phyloP scores from a whole-genome alignment of 768 basidiomycete genomes.

The Boletus reticulatus region DNA sequence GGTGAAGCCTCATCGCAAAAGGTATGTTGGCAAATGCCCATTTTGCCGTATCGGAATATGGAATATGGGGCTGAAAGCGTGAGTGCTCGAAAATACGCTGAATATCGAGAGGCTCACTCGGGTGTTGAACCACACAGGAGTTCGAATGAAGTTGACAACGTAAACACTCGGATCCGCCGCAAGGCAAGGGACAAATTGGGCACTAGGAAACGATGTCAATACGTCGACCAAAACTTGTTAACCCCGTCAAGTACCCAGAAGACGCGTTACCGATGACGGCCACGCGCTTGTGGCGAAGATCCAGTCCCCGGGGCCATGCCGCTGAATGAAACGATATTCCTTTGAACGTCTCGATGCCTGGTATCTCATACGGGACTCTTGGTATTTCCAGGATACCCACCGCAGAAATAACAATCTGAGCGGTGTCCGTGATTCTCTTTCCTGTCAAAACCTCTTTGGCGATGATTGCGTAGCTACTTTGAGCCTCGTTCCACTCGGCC shows the following conservation, averaged over 20 bases:
- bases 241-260: slow-evolving; percentile 44
- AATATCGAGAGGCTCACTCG: slow-evolving; percentile 36
- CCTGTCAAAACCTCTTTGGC: slow-evolving; percentile 34
- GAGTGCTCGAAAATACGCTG: slow-evolving; percentile 19
- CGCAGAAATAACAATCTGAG: slow-evolving; percentile 52
- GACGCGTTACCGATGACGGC: slow-evolving; percentile 61
- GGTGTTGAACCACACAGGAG: slow-evolving; percentile 59
- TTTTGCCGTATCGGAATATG: slow-evolving; percentile 36
- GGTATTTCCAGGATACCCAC: slow-evolving; percentile 48
- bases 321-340: slow-evolving; percentile 55
- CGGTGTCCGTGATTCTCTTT: slow-evolving; percentile 27
- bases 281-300: slow-evolving; percentile 41
- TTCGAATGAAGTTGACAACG: slow-evolving; percentile 57
- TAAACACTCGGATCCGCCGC: slow-evolving; percentile 48
- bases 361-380: slow-evolving; percentile 33
- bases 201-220: slow-evolving; percentile 35
- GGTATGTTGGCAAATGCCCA: slow-evolving; percentile 58
- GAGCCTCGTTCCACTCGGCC: slow-evolving; percentile 42
- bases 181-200: slow-evolving; percentile 59
- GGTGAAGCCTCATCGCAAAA: slow-evolving; percentile 47
- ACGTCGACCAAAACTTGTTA: neutral
- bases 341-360: slow-evolving; percentile 40
- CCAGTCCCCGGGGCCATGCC: slow-evolving; percentile 41
- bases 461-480: slow-evolving; percentile 37
- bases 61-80: slow-evolving; percentile 37